Evolutionary conservation across 2,329 filamentous ascomycete genomes (phyloP), one percentile per base, ranked within the genome.

Genomic region (Cordyceps militaris): DNA sequence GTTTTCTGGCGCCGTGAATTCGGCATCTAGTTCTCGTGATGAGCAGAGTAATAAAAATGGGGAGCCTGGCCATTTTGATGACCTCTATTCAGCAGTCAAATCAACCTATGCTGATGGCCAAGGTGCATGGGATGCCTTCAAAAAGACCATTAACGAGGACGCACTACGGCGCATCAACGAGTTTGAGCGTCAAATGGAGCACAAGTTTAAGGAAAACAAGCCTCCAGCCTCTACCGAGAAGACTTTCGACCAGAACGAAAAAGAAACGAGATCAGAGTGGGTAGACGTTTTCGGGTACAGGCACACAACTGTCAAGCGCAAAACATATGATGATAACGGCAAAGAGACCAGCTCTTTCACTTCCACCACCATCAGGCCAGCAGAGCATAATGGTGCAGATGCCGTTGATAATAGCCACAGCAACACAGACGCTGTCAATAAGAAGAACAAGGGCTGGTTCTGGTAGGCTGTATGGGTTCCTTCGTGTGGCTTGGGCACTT

Each of bases 251-350:
- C 69, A 64, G 38, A 70, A 71, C 54, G 68, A 71, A 26, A 66
- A 73, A 26, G 67, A 69, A 57, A 71, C 69, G 1, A 73, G 68
- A 26, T 69, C 75, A 4, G 74, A 79, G 60, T 71, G 74, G 52
- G 69, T 75, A 4, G 76, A 79, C 62, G 62, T 65, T 8, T 71
- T 70, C 52, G 77, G 76, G 32, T 74, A 76, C 61, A 62, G 71
- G 13, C 75, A 77, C 58, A 70, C 69, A 53, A 76, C 73, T 62
- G 70, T 70, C 9, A 73, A 71, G 7, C 69, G 73, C 26, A 73
- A 69, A 59, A 73, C 66, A 8, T 63, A 75, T 9, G 73, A 79
- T 40, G 66, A 68, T 21, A 64, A 76, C 8, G 77, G 76, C 46
- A 69, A 70, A 13, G 71, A 76, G 57, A 66, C 78, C 16, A 68